These are phyloP conservation scores for Hypericum androsaemum DNA, from an alignment of 345 rosid genomes.

Conservation along the genomic window DNA sequence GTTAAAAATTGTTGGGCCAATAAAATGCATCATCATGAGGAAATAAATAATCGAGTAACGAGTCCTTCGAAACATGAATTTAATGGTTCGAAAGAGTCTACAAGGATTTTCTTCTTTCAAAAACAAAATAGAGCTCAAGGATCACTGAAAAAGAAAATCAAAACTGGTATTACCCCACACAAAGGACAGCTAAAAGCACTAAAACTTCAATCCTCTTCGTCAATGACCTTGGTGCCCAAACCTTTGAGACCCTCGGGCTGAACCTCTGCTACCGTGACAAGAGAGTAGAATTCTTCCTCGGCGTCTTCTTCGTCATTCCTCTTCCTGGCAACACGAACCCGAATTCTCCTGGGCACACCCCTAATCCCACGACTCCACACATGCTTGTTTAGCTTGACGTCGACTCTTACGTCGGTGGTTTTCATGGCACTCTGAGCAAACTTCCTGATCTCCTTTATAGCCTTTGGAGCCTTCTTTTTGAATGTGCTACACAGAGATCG, in stretches of 20 bases:
- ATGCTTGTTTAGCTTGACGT: constrained; percentile 76
- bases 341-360: constrained; percentile 62
- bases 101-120: too few relatives aligned
- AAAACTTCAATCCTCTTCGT: constrained; percentile 35
- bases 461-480: constrained; percentile 90
- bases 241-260: constrained; percentile 53
- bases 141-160: too few relatives aligned
- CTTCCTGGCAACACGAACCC: constrained; percentile 67
- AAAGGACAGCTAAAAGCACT: too few relatives aligned
- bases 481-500: constrained; percentile 41
- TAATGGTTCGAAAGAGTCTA: too few relatives aligned
- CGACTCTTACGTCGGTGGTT: constrained; percentile 59
- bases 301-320: constrained; percentile 84
- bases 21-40: too few relatives aligned
- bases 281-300: constrained; percentile 70
- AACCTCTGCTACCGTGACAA: constrained; percentile 53
- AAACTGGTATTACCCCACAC: too few relatives aligned
- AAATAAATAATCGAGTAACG: too few relatives aligned
- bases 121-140: too few relatives aligned
- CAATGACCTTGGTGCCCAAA: constrained; percentile 57
- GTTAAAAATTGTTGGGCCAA: too few relatives aligned
- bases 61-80: too few relatives aligned
- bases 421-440: constrained; percentile 74
- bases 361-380: constrained; percentile 79
- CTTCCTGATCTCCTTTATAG: constrained; percentile 73